phyloP scores from a whole-genome alignment of 169 alveolate species.

The Cyclospora cayetanensis region DNA sequence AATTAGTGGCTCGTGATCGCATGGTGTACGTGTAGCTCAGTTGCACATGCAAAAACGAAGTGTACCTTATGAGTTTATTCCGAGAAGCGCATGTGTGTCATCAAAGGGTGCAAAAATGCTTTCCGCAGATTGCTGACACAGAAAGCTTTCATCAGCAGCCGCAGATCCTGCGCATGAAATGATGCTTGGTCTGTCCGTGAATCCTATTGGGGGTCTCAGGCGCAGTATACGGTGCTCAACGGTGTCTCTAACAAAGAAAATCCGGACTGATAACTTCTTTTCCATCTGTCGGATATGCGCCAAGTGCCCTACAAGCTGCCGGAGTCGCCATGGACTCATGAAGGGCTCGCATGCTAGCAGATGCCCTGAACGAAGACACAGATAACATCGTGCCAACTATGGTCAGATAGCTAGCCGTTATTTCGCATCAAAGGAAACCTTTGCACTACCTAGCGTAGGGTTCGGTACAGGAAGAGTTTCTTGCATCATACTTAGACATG shows the following conservation, averaged over 20 bases:
- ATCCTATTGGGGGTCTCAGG: background rate
- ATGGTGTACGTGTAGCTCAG: background rate
- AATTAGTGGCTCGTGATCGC: no score
- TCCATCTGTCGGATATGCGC: background rate
- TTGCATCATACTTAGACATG: no score
- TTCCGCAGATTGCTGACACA: background rate
- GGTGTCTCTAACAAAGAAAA: background rate
- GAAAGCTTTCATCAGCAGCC: background rate
- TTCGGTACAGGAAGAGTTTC: no score
- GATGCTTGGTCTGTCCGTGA: background rate
- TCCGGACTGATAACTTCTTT: background rate
- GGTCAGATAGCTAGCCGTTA: no score
- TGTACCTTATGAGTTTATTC: background rate
- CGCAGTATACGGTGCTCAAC: background rate
- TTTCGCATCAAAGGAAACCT: no score
- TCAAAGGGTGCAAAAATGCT: background rate
- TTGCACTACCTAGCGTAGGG: no score
- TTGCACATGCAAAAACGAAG: background rate
- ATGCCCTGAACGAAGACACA: background rate
- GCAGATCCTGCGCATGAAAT: background rate
- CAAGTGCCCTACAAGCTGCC: background rate
- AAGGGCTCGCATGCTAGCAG: slow-evolving; percentile 16
- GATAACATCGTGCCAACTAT: no score
- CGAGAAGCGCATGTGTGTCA: background rate
- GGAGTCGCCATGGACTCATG: background rate